Evolutionary conservation across 768 basidiomycete genomes (phyloP), one percentile per base, ranked within the genome.

Genomic region (Rhizopogon roseolus): DNA sequence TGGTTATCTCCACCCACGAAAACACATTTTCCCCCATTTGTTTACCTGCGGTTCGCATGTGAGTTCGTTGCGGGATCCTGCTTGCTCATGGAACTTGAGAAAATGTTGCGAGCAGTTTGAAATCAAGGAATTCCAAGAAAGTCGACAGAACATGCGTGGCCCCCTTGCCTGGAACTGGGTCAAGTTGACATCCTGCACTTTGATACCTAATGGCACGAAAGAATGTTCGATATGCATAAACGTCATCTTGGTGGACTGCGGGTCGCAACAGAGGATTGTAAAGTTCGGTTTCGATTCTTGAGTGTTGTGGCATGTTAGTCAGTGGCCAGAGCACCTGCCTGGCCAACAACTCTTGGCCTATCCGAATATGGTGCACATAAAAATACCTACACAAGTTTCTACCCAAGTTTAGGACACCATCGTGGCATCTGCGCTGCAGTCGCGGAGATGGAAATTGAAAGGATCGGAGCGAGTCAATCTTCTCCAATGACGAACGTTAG

Each of bases 241-340:
- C 22, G 22, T 22, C 22, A 22, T 22, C 22, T 22, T 22, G 22
- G 22, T 22, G 22, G 22, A 22, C 22, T 22, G 22, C 22, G 22
- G 22, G 22, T 19, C 17, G 34, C 13, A 36, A 5, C 34, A 11
- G 34, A 5, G 34, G 11, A 36, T 19, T 19, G 17, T 6, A 45
- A 46, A 39, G n/a, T n/a, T 39, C n/a, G n/a, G n/a, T 37, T 14
- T 37, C 36, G 13, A 37, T 17, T n/a, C 38, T 39, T 17, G 17
- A 22, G 19, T 48, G 46, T 48, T 48, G 46, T 48, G 46, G 17
- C 32, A 48, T 48, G 46, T 48, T 48, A 48, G 46, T 19, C 46
- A 34, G 19, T 1, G 14, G 19, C 32, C 19, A 6, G 34, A 36
- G 34, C 13, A 36, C 34, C 10, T 32, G 29, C 10, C 29, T 32